Evolutionary conservation across 1,139 yeast species (phyloP), one percentile per base, ranked within the genome.

Genomic region (Magnusiomyces ingens): DNA sequence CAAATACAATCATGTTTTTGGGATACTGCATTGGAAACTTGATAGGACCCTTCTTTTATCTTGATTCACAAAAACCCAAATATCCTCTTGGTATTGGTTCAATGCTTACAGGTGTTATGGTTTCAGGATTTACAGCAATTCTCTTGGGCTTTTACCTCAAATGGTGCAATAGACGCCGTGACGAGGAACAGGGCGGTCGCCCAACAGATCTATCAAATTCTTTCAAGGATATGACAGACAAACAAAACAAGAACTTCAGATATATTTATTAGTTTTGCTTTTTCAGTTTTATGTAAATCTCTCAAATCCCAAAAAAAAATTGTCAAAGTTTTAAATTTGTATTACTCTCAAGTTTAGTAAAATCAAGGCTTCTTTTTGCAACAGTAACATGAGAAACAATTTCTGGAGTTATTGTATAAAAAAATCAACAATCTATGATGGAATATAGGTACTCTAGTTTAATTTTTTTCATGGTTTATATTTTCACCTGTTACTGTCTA

Each of bases 191-290:
- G 44, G 32, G 32, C 8, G 32, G 48, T 46, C 44, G 45, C 15
- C 4, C 52, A 15, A 11, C 58, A 37, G 73, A 74, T 37, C 43
- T 52, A 18, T 51, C 57, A 52, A 65, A 64, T 52, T 80, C 80
- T 58, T 78, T 78, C 60, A 77, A 76, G 56, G 88, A 84, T 63
- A 67, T 81, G 65, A 83, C 89, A 1, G 89, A 84, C 61, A 72
- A 72, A 52, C 81, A 82, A 64, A 84, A 84, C 62, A 78, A 76
- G 13, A 75, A 74, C 58, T 83, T 84, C 64, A 74, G 88, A 60
- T 84, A 84, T 50, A 58, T 62, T 38, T 62, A 56, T 48, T 60
- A 57, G 80, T 26, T 8, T n/a, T n/a, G n/a, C n/a, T n/a, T n/a
- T n/a, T n/a, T n/a, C n/a, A n/a, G 3, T 45, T 40, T 42, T 29